phyloP scores from a whole-genome alignment of 805 yeast genomes.

The Saturnispora sanitii region DNA sequence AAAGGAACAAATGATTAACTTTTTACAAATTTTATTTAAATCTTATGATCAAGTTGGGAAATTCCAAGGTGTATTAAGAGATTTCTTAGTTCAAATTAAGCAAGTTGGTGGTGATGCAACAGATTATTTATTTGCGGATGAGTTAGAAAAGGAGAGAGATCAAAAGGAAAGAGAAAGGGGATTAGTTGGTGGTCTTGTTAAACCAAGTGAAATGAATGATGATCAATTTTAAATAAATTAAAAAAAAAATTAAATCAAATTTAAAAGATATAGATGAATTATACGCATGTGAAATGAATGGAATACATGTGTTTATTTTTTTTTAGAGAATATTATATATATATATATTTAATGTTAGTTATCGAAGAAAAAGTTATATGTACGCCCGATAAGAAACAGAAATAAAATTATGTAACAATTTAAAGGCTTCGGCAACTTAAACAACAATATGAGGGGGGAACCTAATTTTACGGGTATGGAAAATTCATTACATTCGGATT shows the following conservation, averaged over 20 bases:
- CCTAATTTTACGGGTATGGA: too few relatives aligned
- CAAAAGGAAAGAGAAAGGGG: slow-evolving; percentile 55
- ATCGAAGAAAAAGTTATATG: too few relatives aligned
- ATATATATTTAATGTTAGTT: too few relatives aligned
- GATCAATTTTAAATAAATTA: slow-evolving; percentile 5
- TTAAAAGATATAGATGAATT: not conserved
- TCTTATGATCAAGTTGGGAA: slow-evolving; percentile 64
- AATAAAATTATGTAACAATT: too few relatives aligned
- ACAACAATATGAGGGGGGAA: too few relatives aligned
- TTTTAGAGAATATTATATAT: too few relatives aligned
- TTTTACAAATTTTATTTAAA: slow-evolving; percentile 65
- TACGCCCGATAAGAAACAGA: too few relatives aligned
- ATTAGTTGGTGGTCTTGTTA: slow-evolving; percentile 90
- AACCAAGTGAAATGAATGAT: slow-evolving; percentile 92
- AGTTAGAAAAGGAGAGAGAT: slow-evolving; percentile 63
- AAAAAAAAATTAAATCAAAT: not conserved
- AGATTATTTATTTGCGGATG: slow-evolving; percentile 91
- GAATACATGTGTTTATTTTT: not conserved
- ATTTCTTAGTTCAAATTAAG: slow-evolving; percentile 91
- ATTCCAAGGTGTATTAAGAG: slow-evolving; percentile 82
- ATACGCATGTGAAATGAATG: not conserved
- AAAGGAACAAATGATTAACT: slow-evolving; percentile 69
- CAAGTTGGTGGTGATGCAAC: slow-evolving; percentile 94
- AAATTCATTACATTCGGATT: too few relatives aligned
- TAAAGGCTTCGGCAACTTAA: too few relatives aligned